These are phyloP conservation scores for Boletus tomentosulus DNA, from an alignment of 768 basidiomycete genomes.

Conservation along the genomic window DNA sequence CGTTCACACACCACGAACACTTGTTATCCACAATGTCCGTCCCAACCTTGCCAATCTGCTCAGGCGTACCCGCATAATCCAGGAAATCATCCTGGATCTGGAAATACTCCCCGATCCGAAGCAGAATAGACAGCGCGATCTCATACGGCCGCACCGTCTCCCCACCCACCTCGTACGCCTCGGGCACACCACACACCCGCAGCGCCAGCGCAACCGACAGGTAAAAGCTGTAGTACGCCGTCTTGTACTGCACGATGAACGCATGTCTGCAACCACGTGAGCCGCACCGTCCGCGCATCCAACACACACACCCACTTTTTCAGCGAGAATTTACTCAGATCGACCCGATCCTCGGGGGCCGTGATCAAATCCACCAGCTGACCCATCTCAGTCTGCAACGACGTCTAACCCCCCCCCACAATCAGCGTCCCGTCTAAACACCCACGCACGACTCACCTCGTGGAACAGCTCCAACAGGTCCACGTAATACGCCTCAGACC, in stretches of 20 bases:
- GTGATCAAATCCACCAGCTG: conserved; percentile 96
- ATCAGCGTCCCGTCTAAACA: background rate
- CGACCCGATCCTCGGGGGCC: conserved; percentile 85
- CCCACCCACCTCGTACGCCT: conserved; percentile 39
- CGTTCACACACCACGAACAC: conserved; percentile 95
- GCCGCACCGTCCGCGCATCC: background rate
- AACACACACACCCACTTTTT: conserved; percentile 51
- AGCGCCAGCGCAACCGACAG: conserved; percentile 95
- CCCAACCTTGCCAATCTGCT: conserved; percentile 93
- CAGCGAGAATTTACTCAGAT: conserved; percentile 84
- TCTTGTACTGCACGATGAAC: conserved; percentile 95
- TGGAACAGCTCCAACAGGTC: conserved; percentile 91
- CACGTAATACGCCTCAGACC: conserved; percentile 74
- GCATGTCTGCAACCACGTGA: conserved; percentile 58
- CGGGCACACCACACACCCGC: conserved; percentile 66
- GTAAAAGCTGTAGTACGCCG: conserved; percentile 97
- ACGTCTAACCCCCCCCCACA: conserved; percentile 32
- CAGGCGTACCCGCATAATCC: conserved; percentile 86
- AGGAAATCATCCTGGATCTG: conserved; percentile 98
- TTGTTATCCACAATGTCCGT: conserved; percentile 99
- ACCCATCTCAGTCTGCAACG: conserved; percentile 93
- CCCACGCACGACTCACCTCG: conserved; percentile 48
- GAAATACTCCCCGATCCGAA: conserved; percentile 97
- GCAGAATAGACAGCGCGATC: conserved; percentile 71
- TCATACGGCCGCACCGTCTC: conserved; percentile 58